Percentiles rank a stretch among this genome's conserved stretches.
These are phyloP conservation scores for Syzygium syzygioides DNA, from an alignment of 441 rosid genomes.

Conservation along the genomic window DNA sequence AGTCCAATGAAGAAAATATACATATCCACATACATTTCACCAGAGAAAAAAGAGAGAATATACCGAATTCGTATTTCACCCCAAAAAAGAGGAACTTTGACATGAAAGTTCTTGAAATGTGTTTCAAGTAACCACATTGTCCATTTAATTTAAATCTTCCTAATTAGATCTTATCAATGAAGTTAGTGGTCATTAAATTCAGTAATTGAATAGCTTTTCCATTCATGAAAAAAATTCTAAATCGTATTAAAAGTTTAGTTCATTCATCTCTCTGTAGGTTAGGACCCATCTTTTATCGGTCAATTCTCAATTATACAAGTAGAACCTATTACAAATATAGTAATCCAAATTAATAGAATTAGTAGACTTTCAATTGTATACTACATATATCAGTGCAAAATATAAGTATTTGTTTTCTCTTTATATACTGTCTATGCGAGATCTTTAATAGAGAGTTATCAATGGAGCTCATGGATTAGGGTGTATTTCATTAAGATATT, in stretches of 20 bases:
- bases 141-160: neutral
- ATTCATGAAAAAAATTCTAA: neutral
- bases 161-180: neutral
- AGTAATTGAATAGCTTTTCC: neutral
- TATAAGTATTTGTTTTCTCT: neutral
- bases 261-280: neutral
- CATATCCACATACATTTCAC: neutral
- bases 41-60: neutral
- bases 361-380: too few species aligned
- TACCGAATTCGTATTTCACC: too few species aligned
- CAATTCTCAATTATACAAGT: too few species aligned
- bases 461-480: neutral
- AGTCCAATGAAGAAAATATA: too few species aligned
- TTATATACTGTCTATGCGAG: neutral
- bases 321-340: too few species aligned
- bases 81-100: neutral
- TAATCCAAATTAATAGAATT: too few species aligned
- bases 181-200: neutral
- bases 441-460: neutral
- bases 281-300: too few species aligned
- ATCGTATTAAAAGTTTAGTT: neutral
- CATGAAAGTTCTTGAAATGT: neutral
- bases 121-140: neutral
- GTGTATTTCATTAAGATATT: too few species aligned
- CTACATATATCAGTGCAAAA: neutral